Conservation (phyloP, 208 protist genomes). For the Wallacemonas sp. region DNA sequence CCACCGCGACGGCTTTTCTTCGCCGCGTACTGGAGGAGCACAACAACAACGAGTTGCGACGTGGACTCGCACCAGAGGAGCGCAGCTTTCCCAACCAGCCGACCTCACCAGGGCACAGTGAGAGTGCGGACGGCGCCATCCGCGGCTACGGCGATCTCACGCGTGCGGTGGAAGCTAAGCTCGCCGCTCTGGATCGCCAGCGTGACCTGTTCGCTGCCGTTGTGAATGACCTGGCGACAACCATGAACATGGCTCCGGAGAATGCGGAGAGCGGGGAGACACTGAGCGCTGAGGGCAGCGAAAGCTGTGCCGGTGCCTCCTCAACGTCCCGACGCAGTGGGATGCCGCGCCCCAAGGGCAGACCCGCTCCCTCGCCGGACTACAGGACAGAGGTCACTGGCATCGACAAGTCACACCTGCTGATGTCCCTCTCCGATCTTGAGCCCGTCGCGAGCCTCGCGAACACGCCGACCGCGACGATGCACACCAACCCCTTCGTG, state of each 20-base stretch:
- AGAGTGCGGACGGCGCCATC: not conserved
- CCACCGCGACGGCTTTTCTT: not conserved
- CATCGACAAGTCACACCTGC: constrained; percentile 13
- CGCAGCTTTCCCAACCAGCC: constrained; percentile 1
- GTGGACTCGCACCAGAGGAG: not conserved
- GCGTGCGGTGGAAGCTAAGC: constrained; percentile 1
- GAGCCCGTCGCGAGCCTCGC: not conserved
- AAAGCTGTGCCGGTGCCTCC: not conserved
- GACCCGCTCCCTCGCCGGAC: not conserved
- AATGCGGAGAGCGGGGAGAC: not conserved
- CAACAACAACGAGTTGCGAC: not conserved
- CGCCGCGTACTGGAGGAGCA: not conserved
- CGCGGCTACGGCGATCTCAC: not conserved
- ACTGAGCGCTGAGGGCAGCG: not conserved
- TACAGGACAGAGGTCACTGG: not conserved
- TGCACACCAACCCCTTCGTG: constrained; percentile 18
- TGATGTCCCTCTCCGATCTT: constrained; percentile 22
- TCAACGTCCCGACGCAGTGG: not conserved
- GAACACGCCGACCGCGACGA: not conserved
- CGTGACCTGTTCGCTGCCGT: constrained; percentile 10
- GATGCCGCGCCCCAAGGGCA: not conserved
- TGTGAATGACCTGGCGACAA: not conserved
- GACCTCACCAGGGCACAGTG: not conserved
- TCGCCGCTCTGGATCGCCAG: not conserved
- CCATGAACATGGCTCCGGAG: not conserved